Evolutionary conservation across 2,329 filamentous ascomycete genomes (phyloP).

Genomic region (Acephala macrosclerotiorum): DNA sequence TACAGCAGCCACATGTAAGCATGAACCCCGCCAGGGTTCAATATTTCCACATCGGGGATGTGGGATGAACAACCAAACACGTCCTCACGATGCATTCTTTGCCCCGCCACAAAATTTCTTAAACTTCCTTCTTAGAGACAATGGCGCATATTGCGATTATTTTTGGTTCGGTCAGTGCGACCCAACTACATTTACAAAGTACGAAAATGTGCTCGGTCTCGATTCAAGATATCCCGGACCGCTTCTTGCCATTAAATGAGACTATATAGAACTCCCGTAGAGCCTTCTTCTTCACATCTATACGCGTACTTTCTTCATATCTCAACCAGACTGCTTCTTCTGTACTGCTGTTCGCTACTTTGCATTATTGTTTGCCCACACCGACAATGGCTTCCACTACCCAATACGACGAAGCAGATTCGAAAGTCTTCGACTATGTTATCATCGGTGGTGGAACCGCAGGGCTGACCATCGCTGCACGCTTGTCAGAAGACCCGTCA

Average conservation of each 20-base stretch:
- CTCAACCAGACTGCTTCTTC: neutral
- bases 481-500: conserved; percentile 47
- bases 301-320: no score
- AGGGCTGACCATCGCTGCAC: conserved; percentile 45
- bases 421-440: conserved; percentile 45
- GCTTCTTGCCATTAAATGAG: neutral
- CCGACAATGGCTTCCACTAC: neutral
- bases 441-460: conserved; percentile 51
- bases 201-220: neutral
- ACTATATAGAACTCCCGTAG: neutral
- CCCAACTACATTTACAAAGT: neutral
- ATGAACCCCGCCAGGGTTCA: neutral
- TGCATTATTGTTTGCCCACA: neutral
- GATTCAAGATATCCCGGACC: neutral
- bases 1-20: neutral
- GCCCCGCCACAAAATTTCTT: neutral
- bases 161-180: neutral
- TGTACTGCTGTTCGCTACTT: neutral
- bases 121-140: neutral
- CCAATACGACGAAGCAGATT: conserved; percentile 5
- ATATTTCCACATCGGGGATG: neutral
- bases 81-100: neutral
- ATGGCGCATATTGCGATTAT: neutral
- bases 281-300: no score
- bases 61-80: neutral